A percentile compares a stretch with the other conserved stretches of the same genome.
These are phyloP conservation scores for Mrakia blollopis DNA, from an alignment of 768 basidiomycete species.

Conservation along the genomic window DNA sequence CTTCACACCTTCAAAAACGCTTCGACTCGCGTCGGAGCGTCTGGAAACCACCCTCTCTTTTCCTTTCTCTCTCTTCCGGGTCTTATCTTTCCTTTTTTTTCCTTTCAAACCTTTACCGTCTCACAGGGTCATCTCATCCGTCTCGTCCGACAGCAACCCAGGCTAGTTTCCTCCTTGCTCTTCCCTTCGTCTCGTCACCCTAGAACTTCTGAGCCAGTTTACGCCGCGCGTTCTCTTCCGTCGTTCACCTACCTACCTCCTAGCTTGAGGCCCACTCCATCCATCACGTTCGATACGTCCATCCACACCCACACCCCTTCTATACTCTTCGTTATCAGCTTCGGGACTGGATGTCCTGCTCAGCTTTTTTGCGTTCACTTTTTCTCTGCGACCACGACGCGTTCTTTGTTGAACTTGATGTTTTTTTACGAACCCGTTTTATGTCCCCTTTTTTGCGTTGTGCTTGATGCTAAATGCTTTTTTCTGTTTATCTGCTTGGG, in stretches of 20 bases:
- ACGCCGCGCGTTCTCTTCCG: neutral
- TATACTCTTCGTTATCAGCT: neutral
- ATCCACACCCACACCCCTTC: neutral
- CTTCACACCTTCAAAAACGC: neutral
- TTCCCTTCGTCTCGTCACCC: neutral
- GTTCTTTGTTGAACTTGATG: neutral
- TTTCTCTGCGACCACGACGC: neutral
- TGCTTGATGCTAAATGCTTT: too few species aligned
- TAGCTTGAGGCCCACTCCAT: constrained; percentile 10
- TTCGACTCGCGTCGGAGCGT: neutral
- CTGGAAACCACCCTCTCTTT: neutral
- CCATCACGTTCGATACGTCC: constrained; percentile 3
- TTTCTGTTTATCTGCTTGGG: too few species aligned
- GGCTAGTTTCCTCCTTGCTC: neutral
- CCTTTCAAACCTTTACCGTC: neutral
- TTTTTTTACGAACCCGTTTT: too few species aligned
- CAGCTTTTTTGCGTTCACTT: too few species aligned
- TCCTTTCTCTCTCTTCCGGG: neutral
- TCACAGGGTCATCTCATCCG: too few species aligned
- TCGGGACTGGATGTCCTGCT: too few species aligned
- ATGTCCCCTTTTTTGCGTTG: too few species aligned
- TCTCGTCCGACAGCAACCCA: neutral
- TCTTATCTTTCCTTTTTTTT: neutral
- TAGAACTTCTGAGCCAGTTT: too few species aligned
- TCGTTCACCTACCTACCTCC: neutral